Percentiles rank a stretch among this genome's conserved stretches.
Conservation (phyloP, 139 green algal species). For the Chlamydomonas sp. region DNA sequence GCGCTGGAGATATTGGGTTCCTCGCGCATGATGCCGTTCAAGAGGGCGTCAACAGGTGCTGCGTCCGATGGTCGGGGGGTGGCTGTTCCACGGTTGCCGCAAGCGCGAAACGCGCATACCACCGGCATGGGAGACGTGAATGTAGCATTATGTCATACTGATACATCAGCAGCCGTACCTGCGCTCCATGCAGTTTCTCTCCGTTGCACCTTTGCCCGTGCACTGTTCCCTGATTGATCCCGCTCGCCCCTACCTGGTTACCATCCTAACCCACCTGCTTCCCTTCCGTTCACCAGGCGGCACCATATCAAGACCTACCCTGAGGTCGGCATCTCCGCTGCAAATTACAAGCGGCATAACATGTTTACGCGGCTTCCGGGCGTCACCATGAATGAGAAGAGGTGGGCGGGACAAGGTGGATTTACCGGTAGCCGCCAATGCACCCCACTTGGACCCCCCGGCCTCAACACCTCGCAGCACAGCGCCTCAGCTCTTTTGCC, state of each 20-base stretch:
- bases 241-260: too few relatives aligned
- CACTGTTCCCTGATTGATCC: too few relatives aligned
- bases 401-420: neutral
- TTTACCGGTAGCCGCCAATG: neutral
- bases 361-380: slow-evolving; percentile 11
- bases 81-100: neutral
- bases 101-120: too few relatives aligned
- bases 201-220: too few relatives aligned
- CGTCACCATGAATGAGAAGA: slow-evolving; percentile 27
- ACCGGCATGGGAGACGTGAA: neutral
- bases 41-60: slow-evolving; percentile 1
- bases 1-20: slow-evolving; percentile 24
- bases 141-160: neutral
- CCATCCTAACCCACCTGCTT: too few relatives aligned
- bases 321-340: neutral
- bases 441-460: neutral
- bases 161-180: neutral
- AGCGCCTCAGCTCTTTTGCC: too few relatives aligned
- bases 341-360: slow-evolving; percentile 4
- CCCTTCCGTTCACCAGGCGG: neutral
- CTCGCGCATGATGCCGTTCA: slow-evolving; percentile 13
- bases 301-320: slow-evolving; percentile 19
- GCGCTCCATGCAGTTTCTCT: too few relatives aligned
- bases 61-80: neutral
- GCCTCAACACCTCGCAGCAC: neutral